Conservation (phyloP, 1,139 yeast species). For the Kluyveromyces marxianus region DNA sequence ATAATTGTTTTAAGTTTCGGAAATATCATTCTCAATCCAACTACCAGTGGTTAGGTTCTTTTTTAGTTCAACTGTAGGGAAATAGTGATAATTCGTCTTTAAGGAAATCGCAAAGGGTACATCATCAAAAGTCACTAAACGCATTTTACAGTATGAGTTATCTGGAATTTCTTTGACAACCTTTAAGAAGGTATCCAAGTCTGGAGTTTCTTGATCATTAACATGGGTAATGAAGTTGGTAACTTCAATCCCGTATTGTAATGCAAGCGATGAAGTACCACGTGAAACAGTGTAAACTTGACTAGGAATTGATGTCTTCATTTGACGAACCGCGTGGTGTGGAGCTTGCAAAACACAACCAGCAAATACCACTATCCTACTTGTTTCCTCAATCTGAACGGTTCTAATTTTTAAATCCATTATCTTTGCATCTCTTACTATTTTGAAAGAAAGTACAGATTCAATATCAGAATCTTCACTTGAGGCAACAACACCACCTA, state of each 20-base stretch:
- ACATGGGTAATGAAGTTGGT: conserved; percentile 86
- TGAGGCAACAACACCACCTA: conserved; percentile 45
- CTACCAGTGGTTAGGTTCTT: conserved; percentile 37
- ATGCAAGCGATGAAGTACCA: conserved; percentile 77
- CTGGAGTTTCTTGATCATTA: conserved; percentile 66
- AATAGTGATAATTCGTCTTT: conserved; percentile 85
- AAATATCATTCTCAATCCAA: conserved; percentile 39
- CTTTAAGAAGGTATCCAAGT: conserved; percentile 54
- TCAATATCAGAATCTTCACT: conserved; percentile 16
- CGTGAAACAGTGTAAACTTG: conserved; percentile 71
- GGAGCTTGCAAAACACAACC: conserved; percentile 67
- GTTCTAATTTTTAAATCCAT: conserved; percentile 58
- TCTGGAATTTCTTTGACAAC: conserved; percentile 66
- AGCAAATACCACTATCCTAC: conserved; percentile 68
- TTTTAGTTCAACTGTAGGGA: conserved; percentile 69
- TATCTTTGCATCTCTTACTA: conserved; percentile 55
- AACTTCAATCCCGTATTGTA: conserved; percentile 71
- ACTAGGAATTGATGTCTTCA: conserved; percentile 71
- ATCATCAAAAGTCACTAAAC: conserved; percentile 77
- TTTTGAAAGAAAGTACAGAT: conserved; percentile 46
- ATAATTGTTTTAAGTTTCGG: background rate
- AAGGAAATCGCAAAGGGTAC: conserved; percentile 79
- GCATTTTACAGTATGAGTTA: conserved; percentile 69
- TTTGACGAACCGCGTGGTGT: conserved; percentile 67
- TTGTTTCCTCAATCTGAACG: conserved; percentile 47